These are phyloP conservation scores for Diplosphaera chodatii DNA, from an alignment of 139 green algal genomes.

Conservation along the genomic window DNA sequence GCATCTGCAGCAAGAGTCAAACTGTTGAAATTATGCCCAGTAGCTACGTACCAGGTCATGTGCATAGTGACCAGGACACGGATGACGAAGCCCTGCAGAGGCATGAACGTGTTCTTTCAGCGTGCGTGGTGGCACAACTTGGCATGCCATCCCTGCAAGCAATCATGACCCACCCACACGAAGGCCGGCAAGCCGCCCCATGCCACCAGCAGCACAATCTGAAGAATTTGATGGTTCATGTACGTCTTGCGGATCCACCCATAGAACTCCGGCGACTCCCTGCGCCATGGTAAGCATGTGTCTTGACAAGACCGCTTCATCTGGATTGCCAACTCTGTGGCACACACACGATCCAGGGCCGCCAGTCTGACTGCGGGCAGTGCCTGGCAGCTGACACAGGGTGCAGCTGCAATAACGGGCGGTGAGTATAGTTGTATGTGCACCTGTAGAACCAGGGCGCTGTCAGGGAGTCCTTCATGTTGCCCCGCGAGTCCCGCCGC, in stretches of 20 bases:
- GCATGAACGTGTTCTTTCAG: too few species aligned
- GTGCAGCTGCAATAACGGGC: background rate
- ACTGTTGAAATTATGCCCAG: background rate
- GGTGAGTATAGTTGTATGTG: too few species aligned
- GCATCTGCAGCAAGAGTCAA: background rate
- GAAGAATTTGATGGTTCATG: conserved; percentile 44
- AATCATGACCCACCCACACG: conserved; percentile 35
- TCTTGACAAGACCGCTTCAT: too few species aligned
- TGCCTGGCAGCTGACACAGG: background rate
- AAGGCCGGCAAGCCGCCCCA: conserved; percentile 57
- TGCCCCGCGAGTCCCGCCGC: conserved; percentile 23
- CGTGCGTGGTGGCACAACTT: too few species aligned
- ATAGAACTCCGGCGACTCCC: conserved; percentile 41
- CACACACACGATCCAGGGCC: too few species aligned
- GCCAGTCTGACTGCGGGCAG: too few species aligned
- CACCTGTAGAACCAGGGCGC: conserved; percentile 54
- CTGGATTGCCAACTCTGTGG: too few species aligned
- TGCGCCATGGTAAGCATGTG: background rate
- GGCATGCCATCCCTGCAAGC: too few species aligned
- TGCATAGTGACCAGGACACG: conserved; percentile 55
- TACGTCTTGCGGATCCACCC: conserved; percentile 52
- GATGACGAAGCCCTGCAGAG: conserved; percentile 35
- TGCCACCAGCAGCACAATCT: conserved; percentile 32
- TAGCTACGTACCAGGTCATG: conserved; percentile 31
- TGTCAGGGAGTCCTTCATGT: conserved; percentile 54